Conservation (phyloP, 2,329 filamentous ascomycete species). For the Fusarium protoensiforme region DNA sequence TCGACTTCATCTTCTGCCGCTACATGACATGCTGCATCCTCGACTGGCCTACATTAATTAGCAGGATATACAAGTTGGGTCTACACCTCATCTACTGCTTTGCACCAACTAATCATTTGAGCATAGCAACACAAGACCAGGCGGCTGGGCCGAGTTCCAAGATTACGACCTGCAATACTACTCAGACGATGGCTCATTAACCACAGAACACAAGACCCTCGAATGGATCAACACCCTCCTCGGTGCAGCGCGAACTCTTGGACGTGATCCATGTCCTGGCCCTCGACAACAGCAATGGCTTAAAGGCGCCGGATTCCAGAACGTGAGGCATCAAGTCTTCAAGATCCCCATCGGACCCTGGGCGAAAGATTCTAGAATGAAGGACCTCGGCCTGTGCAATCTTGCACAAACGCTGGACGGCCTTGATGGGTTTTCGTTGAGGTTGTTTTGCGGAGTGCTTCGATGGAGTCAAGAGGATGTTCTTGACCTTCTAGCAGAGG, state of each 20-base stretch:
- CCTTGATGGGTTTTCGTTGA: constrained; percentile 9
- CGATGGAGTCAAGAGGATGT: constrained; percentile 9
- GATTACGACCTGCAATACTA: constrained; percentile 42
- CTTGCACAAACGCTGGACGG: constrained; percentile 14
- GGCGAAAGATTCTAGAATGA: constrained; percentile 39
- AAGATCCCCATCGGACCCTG: constrained; percentile 51
- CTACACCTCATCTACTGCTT: background rate
- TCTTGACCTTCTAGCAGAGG: constrained; percentile 1
- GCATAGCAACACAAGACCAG: constrained; percentile 45
- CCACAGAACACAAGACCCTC: constrained; percentile 24
- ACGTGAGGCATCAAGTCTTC: constrained; percentile 44
- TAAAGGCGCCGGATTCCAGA: constrained; percentile 49
- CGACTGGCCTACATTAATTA: constrained; percentile 44
- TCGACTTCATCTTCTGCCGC: constrained; percentile 50
- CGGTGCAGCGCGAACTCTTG: constrained; percentile 20
- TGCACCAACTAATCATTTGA: background rate
- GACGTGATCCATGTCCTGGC: constrained; percentile 40
- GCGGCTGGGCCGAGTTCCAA: constrained; percentile 49
- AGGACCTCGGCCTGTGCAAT: constrained; percentile 47
- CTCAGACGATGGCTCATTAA: constrained; percentile 44
- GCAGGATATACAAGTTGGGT: constrained; percentile 34
- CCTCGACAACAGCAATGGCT: constrained; percentile 44
- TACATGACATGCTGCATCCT: constrained; percentile 47
- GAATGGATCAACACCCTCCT: constrained; percentile 38
- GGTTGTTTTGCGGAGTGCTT: constrained; percentile 13